Base-by-base conservation (phyloP, 2,329 filamentous ascomycete genomes). In the Aspergillus jensenii region DNA sequence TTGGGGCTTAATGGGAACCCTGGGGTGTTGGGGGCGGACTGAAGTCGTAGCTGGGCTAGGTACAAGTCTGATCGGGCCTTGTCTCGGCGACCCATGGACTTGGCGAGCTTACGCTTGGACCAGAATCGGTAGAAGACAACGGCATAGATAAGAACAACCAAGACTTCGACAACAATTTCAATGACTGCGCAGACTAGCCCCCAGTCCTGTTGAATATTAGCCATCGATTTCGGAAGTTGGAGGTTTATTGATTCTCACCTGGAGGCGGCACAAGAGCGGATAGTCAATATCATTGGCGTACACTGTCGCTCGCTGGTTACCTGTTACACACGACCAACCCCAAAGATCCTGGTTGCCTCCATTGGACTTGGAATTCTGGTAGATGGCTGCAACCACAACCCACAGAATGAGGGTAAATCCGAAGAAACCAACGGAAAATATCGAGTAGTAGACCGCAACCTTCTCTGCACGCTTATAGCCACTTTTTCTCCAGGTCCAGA, bases 111-210 rank as follows among this genome's bases (percentile, higher is more conserved):
- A 74, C 91, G 90, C 84, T 98, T 99, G 65, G 90, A 92, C 86
- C 93, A 96, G 84, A 96, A 96, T 68, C 95, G 90, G 83, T 96
- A 98, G 82, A 98, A 97, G 74, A 97, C 87, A 71, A 97, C 84
- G 70, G 86, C 91, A 83, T 99, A 99, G 70, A 99, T 90, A 54
- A 87, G 82, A 74, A 99, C 96, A 71, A 90, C 91, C 71, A 98
- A 89, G 65, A 90, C 85, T 73, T 98, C 95, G 68, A 99, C 84
- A 61, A 97, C 90, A 65, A 99, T 84, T 77, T 99, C 95, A 74
- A 99, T 98, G 72, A 99, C 89, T 78, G 93, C 93, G 84, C 95
- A 99, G 73, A 99, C 90, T 62, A 99, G 83, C 41, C 89, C 85
- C 95, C 95, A 99, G 79, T 96, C 95, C 85, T 97, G 68, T 46